Base-by-base conservation (phyloP, 2,329 filamentous ascomycete species). In the Paecilomyces variotii region DNA sequence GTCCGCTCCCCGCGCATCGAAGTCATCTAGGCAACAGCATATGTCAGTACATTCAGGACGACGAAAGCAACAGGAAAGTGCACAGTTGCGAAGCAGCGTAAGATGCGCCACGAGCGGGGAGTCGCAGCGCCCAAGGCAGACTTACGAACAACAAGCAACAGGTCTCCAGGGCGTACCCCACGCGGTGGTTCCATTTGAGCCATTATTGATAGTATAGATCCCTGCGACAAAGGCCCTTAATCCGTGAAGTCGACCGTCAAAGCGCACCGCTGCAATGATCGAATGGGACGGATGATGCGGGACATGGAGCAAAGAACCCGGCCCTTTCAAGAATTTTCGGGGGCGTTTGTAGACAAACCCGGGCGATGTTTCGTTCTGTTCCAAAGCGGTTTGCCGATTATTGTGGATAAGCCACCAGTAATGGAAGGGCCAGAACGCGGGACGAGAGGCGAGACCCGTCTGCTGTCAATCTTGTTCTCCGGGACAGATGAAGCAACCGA, bases 1-100 rank as follows among this genome's bases (percentile, higher is more conserved):
- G 76, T 99, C 94, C 59, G 90, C 88, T 74, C 91, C 95, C 65
- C 94, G 87, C 59, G 93, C 92, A 66, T 87, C 80, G 74, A 99
- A 97, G 76, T 97, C 91, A 77, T 99, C 91, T 96, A 64, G n/a
- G 52, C n/a, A 56, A 32, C 19, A 55, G 25, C 11, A 12, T 28
- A 7, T 54, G 54, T 63, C 53, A 64, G 61, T 56, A 58, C 24
- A 56, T 72, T 77, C 58, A 59, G 45, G 59, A 56, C 35, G 50
- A 58, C 10, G 54, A 39, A 54, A 19, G 19, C 19, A 19, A 19
- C 19, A 19, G 39, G 30, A 61, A 54, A 11, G 24, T 45, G 52
- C n/a, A 55, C 39, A 24, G 1, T 19, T 45, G 39, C 30, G 1
- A 45, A 19, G 19, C 19, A 19, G 19, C 19, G 19, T 19, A 19